phyloP scores from a whole-genome alignment of 2,329 filamentous ascomycete species.

The Tolypocladium pustulatum region DNA sequence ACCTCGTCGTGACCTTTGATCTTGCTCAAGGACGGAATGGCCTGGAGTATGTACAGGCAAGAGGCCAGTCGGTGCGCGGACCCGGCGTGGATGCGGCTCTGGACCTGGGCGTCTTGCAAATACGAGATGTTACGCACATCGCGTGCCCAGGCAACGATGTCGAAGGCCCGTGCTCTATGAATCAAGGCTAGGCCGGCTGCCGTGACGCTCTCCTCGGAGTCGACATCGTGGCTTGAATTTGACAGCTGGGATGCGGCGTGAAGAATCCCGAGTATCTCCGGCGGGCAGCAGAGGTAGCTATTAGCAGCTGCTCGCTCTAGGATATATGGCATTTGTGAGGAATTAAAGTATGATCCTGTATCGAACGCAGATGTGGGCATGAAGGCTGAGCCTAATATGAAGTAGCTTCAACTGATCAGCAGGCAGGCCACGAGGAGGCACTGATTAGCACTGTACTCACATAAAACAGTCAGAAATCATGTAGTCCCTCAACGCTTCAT shows the following conservation, averaged over 20 bases:
- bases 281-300: slow-evolving; percentile 36
- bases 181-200: slow-evolving; percentile 23
- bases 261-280: slow-evolving; percentile 31
- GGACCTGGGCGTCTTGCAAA: slow-evolving; percentile 21
- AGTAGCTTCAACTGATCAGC: slow-evolving; percentile 22
- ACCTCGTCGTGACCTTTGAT: slow-evolving; percentile 15
- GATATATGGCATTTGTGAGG: slow-evolving; percentile 24
- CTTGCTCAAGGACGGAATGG: slow-evolving; percentile 18
- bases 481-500: slow-evolving; percentile 29
- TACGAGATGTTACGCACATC: slow-evolving; percentile 22
- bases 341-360: slow-evolving; percentile 22
- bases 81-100: slow-evolving; percentile 28
- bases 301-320: slow-evolving; percentile 29
- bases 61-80: slow-evolving; percentile 31
- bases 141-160: slow-evolving; percentile 30
- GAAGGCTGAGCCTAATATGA: slow-evolving; percentile 34
- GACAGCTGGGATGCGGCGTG: slow-evolving; percentile 31
- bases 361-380: slow-evolving; percentile 19
- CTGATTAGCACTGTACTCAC: slow-evolving; percentile 13
- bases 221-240: slow-evolving; percentile 13
- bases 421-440: neutral
- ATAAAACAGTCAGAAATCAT: slow-evolving; percentile 38
- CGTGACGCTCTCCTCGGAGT: slow-evolving; percentile 17
- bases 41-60: slow-evolving; percentile 35
- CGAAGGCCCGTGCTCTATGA: slow-evolving; percentile 25